These are phyloP conservation scores for Emmonsiellopsis sp. DNA, from an alignment of 2,329 filamentous ascomycete species.

Conservation along the genomic window DNA sequence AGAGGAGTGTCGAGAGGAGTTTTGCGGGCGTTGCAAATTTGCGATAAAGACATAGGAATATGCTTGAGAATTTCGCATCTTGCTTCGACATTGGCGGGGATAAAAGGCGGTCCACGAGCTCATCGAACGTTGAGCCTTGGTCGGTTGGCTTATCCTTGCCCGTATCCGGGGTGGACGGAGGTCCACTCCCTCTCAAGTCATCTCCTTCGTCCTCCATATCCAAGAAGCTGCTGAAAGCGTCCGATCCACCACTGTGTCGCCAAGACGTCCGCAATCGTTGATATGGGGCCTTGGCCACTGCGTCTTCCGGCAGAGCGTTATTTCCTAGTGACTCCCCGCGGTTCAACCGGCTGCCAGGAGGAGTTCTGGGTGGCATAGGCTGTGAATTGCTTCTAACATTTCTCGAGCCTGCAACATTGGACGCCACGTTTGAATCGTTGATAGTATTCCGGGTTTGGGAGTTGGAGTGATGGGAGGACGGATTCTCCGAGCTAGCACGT, in stretches of 20 bases:
- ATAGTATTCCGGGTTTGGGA: constrained; percentile 5
- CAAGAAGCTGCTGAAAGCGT: constrained; percentile 34
- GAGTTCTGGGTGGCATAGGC: constrained; percentile 41
- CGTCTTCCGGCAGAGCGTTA: constrained; percentile 19
- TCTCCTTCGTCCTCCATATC: constrained; percentile 37
- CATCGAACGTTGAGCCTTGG: constrained; percentile 44
- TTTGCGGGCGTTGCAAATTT: constrained; percentile 79
- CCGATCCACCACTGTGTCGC: constrained; percentile 31
- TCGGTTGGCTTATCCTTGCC: constrained; percentile 27
- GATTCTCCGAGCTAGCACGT: constrained; percentile 58
- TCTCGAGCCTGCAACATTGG: constrained; percentile 34
- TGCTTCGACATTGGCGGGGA: constrained; percentile 71
- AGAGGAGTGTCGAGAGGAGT: constrained; percentile 63
- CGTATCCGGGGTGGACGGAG: constrained; percentile 20
- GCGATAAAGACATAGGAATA: constrained; percentile 88
- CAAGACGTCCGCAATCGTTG: constrained; percentile 28
- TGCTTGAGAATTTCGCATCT: constrained; percentile 79
- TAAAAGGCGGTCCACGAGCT: constrained; percentile 79
- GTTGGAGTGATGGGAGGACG: constrained; percentile 7
- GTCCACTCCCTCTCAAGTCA: constrained; percentile 14
- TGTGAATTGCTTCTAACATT: constrained; percentile 43
- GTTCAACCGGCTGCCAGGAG: constrained; percentile 28
- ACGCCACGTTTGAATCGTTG: constrained; percentile 15
- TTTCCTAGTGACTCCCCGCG: constrained; percentile 14
- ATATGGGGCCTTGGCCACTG: constrained; percentile 22